These are phyloP conservation scores for Soucietia sequanensis DNA, from an alignment of 805 yeast genomes.

Conservation along the genomic window DNA sequence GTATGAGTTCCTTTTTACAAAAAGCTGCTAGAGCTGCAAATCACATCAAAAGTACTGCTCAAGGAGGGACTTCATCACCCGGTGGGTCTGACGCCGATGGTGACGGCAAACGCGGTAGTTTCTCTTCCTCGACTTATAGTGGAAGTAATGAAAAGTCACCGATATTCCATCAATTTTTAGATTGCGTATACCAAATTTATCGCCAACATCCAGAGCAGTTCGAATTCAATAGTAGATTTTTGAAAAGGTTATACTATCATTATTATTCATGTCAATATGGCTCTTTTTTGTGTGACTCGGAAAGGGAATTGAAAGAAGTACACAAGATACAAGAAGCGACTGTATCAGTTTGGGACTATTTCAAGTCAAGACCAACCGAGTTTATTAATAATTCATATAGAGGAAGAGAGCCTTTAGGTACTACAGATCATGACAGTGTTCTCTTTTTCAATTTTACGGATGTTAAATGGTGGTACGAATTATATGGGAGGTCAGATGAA, in stretches of 20 bases:
- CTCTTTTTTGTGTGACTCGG: constrained; percentile 76
- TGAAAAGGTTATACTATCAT: constrained; percentile 83
- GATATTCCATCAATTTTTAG: constrained; percentile 90
- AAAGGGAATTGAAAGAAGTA: constrained; percentile 49
- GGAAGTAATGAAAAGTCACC: constrained; percentile 62
- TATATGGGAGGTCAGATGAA: constrained; percentile 72
- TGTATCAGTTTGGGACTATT: constrained; percentile 91
- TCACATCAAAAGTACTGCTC: constrained; percentile 39
- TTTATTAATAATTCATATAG: constrained; percentile 56
- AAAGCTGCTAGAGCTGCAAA: constrained; percentile 45
- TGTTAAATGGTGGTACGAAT: constrained; percentile 87
- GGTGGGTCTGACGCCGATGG: constrained; percentile 13
- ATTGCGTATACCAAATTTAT: constrained; percentile 78
- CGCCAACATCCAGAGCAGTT: constrained; percentile 70
- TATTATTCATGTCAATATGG: constrained; percentile 94
- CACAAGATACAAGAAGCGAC: constrained; percentile 48
- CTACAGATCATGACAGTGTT: constrained; percentile 35
- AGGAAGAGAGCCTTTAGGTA: constrained; percentile 6
- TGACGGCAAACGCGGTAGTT: constrained; percentile 21
- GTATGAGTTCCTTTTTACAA: constrained; percentile 35
- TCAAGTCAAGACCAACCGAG: constrained; percentile 69
- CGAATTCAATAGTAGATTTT: constrained; percentile 85
- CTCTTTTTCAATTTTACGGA: constrained; percentile 61
- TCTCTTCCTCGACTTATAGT: constrained; percentile 27
- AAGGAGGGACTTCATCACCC: constrained; percentile 10